Evolutionary conservation across 163 green algal species (phyloP), one percentile per base, ranked within the genome.

Genomic region (Scenedesmus sp.): DNA sequence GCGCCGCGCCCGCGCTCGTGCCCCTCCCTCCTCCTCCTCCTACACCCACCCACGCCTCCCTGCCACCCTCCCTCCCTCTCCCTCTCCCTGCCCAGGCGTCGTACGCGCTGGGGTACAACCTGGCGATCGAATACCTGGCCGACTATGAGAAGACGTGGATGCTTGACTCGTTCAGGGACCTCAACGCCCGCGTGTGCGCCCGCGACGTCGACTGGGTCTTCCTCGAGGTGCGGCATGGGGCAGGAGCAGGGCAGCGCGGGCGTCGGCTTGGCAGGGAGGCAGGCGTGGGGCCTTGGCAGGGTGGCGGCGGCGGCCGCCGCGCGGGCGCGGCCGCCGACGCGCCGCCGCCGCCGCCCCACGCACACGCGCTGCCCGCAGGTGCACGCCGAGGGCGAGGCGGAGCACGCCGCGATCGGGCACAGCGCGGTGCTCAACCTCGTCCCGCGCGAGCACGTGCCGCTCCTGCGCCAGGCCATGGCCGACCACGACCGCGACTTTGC

Each of bases 91-190:
- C 18, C 11, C 77, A 87, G 78, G 83, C 84, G 24, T 81, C 48
- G 24, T 97, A 97, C 81, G 93, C 93, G 9, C 83, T 97, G 63
- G 93, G 93, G 54, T 97, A 97, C 89, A 97, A 97, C 84, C 84
- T 97, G 70, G 93, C 93, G 44, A 96, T 97, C 51, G 93, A 97
- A 87, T 97, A 97, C 87, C 84, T 97, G 64, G 93, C 93, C 17
- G 91, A 97, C 85, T 96, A 95, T 58, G 93, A 97, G 83, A 97
- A 97, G 91, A 95, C 91, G 0, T 97, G 92, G 92, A 96, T 97
- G 93, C 87, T 97, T 45, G 92, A 97, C 83, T 86, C 75, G 45
- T 97, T 97, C 89, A 86, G 91, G 15, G 77, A 81, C 34, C 86
- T 97, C 17, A 86, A 96, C 79, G 58, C 42, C 2, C 71, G 87